Percentiles rank a stretch among this genome's conserved stretches.
Conservation (phyloP, 306 rosid genomes). For the Glycine latifolia region DNA sequence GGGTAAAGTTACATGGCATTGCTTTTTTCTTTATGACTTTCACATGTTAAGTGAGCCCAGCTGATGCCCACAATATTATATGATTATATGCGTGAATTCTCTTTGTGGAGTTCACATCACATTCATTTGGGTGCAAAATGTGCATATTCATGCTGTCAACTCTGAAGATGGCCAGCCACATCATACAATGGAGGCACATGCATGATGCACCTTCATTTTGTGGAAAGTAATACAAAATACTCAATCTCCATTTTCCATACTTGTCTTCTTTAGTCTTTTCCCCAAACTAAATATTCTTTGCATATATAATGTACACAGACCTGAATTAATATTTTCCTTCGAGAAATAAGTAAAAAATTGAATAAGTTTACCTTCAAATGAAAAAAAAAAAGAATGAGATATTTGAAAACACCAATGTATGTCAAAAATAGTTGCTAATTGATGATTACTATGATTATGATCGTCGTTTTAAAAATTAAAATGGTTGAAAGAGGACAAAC, state of each 20-base stretch:
- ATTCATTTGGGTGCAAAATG: slow-evolving; percentile 43
- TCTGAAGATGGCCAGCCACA: slow-evolving; percentile 56
- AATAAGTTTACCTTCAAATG: neutral
- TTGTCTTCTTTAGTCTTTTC: neutral
- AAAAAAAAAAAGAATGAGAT: slow-evolving; percentile 4
- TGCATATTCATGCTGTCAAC: slow-evolving; percentile 42
- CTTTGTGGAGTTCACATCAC: slow-evolving; percentile 59
- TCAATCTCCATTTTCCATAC: too few species aligned
- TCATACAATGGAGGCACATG: slow-evolving; percentile 53
- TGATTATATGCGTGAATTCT: slow-evolving; percentile 54
- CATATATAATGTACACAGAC: neutral
- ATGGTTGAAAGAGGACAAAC: slow-evolving; percentile 29
- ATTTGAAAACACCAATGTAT: neutral
- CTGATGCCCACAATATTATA: slow-evolving; percentile 45
- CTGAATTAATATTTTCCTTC: neutral
- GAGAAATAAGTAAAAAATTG: neutral
- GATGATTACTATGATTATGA: neutral
- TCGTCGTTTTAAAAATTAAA: neutral
- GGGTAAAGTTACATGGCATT: slow-evolving; percentile 36
- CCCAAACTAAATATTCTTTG: neutral
- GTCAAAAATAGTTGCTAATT: slow-evolving; percentile 1
- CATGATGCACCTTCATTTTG: slow-evolving; percentile 36
- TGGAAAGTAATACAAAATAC: slow-evolving; percentile 14
- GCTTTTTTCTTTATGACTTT: slow-evolving; percentile 47
- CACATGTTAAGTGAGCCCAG: slow-evolving; percentile 64